Percentiles rank a stretch among this genome's conserved stretches.
Evolutionary conservation across 2,329 filamentous ascomycete genomes (phyloP).

Genomic region (Aspergillus sp.): DNA sequence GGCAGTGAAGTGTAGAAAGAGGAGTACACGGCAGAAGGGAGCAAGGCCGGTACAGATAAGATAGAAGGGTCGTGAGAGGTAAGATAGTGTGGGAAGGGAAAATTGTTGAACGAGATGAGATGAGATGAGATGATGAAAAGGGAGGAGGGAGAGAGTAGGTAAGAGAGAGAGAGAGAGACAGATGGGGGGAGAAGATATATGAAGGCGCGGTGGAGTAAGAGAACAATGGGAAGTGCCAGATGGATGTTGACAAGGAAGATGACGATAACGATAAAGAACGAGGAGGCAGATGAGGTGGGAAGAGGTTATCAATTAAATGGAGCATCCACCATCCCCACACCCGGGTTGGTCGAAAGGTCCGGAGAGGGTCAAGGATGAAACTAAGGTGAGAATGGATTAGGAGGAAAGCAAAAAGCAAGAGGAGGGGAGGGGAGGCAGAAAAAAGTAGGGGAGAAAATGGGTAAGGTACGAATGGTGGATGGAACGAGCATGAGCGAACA

Average conservation of each 20-base stretch:
- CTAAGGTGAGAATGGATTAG: conserved; percentile 13
- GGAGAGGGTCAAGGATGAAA: conserved; percentile 12
- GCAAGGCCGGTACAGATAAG: neutral
- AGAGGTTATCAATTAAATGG: conserved; percentile 18
- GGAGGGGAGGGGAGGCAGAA: neutral
- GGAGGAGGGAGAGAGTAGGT: conserved; percentile 4
- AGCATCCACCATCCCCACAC: conserved; percentile 16
- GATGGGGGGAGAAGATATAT: conserved; percentile 12
- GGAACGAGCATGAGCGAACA: conserved; percentile 4
- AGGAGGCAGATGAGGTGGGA: conserved; percentile 9
- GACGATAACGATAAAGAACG: conserved; percentile 15
- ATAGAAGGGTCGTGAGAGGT: neutral
- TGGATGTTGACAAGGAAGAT: conserved; percentile 7
- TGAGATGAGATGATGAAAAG: neutral
- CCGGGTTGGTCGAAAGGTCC: conserved; percentile 16
- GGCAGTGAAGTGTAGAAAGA: neutral
- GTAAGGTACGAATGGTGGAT: neutral
- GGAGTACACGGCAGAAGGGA: neutral
- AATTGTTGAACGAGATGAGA: neutral
- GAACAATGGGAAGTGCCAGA: neutral
- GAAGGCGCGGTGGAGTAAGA: neutral
- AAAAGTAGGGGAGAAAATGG: neutral
- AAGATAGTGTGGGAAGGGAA: neutral
- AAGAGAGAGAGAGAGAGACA: conserved; percentile 6
- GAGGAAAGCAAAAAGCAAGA: neutral